phyloP scores from a whole-genome alignment of 257 asterid species.

The Leonotis leonurus region DNA sequence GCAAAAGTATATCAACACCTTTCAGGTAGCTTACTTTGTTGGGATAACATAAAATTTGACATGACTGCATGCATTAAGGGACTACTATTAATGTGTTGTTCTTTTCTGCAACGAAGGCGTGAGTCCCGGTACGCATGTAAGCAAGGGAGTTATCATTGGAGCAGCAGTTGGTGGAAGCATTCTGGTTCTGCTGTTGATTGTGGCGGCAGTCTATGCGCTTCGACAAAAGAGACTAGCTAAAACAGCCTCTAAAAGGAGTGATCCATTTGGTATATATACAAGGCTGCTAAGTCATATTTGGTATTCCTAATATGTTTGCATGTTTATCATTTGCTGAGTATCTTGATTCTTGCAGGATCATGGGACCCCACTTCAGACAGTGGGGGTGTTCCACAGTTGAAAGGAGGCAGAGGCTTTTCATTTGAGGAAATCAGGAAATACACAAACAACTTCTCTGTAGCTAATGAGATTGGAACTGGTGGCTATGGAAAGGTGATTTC shows the following conservation, averaged over 20 bases:
- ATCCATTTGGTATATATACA: conserved; percentile 77
- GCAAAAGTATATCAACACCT: conserved; percentile 42
- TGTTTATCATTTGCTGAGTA: neutral
- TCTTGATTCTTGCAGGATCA: conserved; percentile 44
- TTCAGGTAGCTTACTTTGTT: conserved; percentile 31
- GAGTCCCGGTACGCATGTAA: conserved; percentile 18
- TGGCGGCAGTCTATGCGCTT: conserved; percentile 66
- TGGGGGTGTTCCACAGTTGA: conserved; percentile 75
- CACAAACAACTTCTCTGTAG: conserved; percentile 67
- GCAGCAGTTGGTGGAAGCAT: conserved; percentile 61
- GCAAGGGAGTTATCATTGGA: conserved; percentile 44
- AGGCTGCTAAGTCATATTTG: neutral
- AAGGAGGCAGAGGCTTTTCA: conserved; percentile 62
- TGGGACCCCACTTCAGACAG: conserved; percentile 60
- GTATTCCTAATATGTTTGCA: neutral
- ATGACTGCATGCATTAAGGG: neutral
- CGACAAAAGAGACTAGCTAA: conserved; percentile 71
- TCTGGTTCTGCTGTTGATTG: conserved; percentile 40
- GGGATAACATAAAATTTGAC: neutral
- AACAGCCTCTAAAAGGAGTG: conserved; percentile 48
- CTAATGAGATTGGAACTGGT: conserved; percentile 62
- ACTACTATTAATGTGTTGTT: neutral
- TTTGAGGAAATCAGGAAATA: conserved; percentile 69
- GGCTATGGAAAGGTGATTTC: conserved; percentile 85
- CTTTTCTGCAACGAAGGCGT: conserved; percentile 16